Evolutionary conservation across 805 yeast species (phyloP).

Genomic region (Hanseniaspora taiwanica): DNA sequence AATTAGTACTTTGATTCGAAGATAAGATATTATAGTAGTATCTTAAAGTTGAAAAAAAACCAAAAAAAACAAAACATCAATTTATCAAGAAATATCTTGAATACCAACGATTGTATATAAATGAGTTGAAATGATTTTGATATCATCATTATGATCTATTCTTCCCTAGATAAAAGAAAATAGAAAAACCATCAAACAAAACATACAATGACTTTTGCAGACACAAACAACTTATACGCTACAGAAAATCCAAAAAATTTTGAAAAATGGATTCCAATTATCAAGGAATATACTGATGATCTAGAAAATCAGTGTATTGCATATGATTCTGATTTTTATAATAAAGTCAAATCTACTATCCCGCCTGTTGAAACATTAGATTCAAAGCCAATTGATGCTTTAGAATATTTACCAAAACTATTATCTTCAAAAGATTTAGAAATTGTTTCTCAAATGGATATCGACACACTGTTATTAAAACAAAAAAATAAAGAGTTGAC

Average conservation of each 20-base stretch:
- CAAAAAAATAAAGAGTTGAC: slow-evolving; percentile 35
- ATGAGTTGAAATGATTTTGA: background rate
- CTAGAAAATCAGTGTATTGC: slow-evolving; percentile 11
- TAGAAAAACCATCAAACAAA: background rate
- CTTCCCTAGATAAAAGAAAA: background rate
- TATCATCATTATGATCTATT: background rate
- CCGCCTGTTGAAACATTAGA: slow-evolving; percentile 13
- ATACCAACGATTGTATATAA: too few species aligned
- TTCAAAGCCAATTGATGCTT: slow-evolving; percentile 14
- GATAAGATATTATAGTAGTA: too few species aligned
- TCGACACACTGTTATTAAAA: slow-evolving; percentile 27
- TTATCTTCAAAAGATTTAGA: slow-evolving; percentile 24
- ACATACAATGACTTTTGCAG: background rate
- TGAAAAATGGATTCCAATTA: slow-evolving; percentile 9
- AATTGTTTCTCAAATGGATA: slow-evolving; percentile 30
- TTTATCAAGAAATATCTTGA: background rate
- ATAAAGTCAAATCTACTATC: slow-evolving; percentile 9
- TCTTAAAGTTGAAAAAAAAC: background rate
- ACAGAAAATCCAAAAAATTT: slow-evolving; percentile 7
- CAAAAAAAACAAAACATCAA: background rate
- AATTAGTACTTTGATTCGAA: too few species aligned
- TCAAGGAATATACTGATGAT: slow-evolving; percentile 13
- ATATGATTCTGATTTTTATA: slow-evolving; percentile 13
- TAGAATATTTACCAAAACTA: slow-evolving; percentile 10
- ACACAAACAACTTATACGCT: slow-evolving; percentile 3